These are phyloP conservation scores for thale cress (Arabidopsis thaliana) DNA, from an alignment of 345 rosid genomes.

Conservation along the genomic window TAIR10.1 NC_003076.8:17255501-17256000, in stretches of 20 bases:
- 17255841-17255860: constrained; percentile 44
- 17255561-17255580: constrained; percentile 79
- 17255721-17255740: constrained; percentile 75
- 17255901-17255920: constrained; percentile 83
- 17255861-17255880: constrained; percentile 75
- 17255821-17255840: constrained; percentile 35
- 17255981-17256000: constrained; percentile 91
- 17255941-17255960: constrained; percentile 79
- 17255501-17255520: constrained; percentile 94
- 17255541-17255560: constrained; percentile 67
- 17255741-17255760: constrained; percentile 67
- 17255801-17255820: constrained; percentile 49
- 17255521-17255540: constrained; percentile 96
- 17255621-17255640: constrained; percentile 62
- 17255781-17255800: constrained; percentile 71
- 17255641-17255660: constrained; percentile 63
- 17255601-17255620: constrained; percentile 43
- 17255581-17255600: constrained; percentile 63
- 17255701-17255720: constrained; percentile 83
- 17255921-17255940: constrained; percentile 88
- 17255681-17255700: constrained; percentile 68
- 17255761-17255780: constrained; percentile 47
- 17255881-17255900: constrained; percentile 73
- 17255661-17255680: constrained; percentile 46
- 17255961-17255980: constrained; percentile 94